Percentiles rank a stretch among this genome's conserved stretches.
Evolutionary conservation across 1,284 basidiomycete species (phyloP).

Genomic region (Ceratobasidium sp.): DNA sequence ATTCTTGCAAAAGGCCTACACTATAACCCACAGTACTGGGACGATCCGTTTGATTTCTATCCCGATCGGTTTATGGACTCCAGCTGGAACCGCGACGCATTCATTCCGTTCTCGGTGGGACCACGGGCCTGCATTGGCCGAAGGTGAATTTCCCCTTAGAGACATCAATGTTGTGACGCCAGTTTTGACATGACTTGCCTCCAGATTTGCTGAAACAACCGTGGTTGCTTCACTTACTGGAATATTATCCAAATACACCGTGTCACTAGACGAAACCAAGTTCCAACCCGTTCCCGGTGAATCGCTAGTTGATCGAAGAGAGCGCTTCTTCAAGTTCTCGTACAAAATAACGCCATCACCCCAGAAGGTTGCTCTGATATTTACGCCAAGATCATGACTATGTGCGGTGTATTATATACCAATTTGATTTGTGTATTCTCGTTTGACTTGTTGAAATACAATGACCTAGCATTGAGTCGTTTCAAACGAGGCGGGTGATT

Average conservation of each 20-base stretch:
- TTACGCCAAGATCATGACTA: conserved; percentile 3
- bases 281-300: not conserved
- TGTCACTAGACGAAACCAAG: conserved; percentile 1
- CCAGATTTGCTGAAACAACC: conserved; percentile 29
- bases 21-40: conserved; percentile 60
- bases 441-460: too few relatives aligned
- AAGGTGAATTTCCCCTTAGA: not conserved
- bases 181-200: not conserved
- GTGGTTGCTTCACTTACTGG: not conserved
- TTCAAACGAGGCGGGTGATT: too few relatives aligned
- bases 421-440: not conserved
- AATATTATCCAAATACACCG: conserved; percentile 11
- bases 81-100: conserved; percentile 59
- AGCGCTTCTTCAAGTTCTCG: not conserved
- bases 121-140: conserved; percentile 19
- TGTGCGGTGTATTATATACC: not conserved
- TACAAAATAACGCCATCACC: conserved; percentile 7
- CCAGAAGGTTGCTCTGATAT: not conserved
- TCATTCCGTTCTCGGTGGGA: conserved; percentile 62
- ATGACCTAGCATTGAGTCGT: too few relatives aligned
- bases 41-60: conserved; percentile 59
- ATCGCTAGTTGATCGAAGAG: not conserved
- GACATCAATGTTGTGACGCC: too few relatives aligned
- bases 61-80: conserved; percentile 59
- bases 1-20: conserved; percentile 59